Evolutionary conservation across 805 yeast species (phyloP), one percentile per base, ranked within the genome.

Genomic region (Candida boidinii): DNA sequence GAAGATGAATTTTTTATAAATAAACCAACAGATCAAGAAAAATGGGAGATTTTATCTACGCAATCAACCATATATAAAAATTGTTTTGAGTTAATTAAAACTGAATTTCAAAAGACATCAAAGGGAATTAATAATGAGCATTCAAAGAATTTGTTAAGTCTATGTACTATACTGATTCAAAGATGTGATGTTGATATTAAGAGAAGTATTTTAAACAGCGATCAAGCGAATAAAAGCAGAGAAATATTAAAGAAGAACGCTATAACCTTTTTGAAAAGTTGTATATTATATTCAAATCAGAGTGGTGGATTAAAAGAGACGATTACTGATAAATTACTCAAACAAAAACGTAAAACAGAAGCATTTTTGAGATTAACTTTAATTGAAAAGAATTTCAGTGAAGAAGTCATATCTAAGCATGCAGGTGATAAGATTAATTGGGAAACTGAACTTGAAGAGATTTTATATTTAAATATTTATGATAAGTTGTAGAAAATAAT

Each of bases 231-330:
- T 2, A 54, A 54, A 12, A 56, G 58, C 41, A 37, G 38, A 14
- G 40, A 36, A 3, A 44, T 65, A 1, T 48, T 73, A 14, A 35
- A 54, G 6, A 48, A 52, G 10, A 73, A 73, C 36, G 49, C 62
- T 28, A 61, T 53, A 26, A 64, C 59, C 3, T 54, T 70, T 23
- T 48, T 70, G 23, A 69, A 66, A 36, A 70, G 61, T 39, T 70
- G 73, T 17, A 49, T 68, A 51, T 60, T 56, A 7, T 42, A 60
- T 23, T 60, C 77, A 2, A 63, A 66, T 33, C 48, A 57, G 15
- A 48, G 66, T 3, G 78, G 77, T 2, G 79, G 79, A 0, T 46
- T 73, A 20, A 48, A 76, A 27, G 79, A 73, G 40, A 56, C 63
- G 12, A 54, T 49, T 0, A 49, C 54, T 13, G 77, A 69, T 23